These are phyloP conservation scores for Evernia prunastri DNA, from an alignment of 495 filamentous ascomycete species.

Conservation along the genomic window DNA sequence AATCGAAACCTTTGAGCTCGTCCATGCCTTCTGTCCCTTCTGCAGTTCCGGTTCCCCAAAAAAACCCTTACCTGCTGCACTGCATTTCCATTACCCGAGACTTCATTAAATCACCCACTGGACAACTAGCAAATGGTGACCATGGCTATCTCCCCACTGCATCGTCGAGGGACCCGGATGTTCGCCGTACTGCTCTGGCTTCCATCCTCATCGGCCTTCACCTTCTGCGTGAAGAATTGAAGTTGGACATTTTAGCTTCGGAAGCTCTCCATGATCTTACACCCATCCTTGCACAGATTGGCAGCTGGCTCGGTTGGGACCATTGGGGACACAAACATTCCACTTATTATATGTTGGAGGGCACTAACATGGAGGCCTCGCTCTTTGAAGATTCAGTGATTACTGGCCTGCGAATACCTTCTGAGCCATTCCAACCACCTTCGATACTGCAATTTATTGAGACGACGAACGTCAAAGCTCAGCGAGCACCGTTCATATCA, in stretches of 20 bases:
- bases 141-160: conserved; percentile 60
- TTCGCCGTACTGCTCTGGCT: conserved; percentile 53
- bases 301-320: conserved; percentile 76
- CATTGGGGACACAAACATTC: conserved; percentile 54
- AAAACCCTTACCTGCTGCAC: conserved; percentile 36
- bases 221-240: conserved; percentile 79
- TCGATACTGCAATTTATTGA: conserved; percentile 66
- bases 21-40: conserved; percentile 3
- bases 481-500: conserved; percentile 48
- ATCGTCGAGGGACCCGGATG: conserved; percentile 42
- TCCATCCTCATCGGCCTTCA: conserved; percentile 74
- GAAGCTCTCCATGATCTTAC: conserved; percentile 55
- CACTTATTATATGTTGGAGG: conserved; percentile 64
- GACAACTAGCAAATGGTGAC: conserved; percentile 43
- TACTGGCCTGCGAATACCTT: conserved; percentile 37
- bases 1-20: conserved; percentile 4
- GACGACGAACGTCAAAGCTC: conserved; percentile 31
- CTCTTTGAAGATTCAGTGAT: conserved; percentile 53
- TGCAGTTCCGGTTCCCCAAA: conserved; percentile 19
- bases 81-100: conserved; percentile 43
- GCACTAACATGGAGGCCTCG: conserved; percentile 54
- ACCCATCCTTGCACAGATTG: conserved; percentile 70
- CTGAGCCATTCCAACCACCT: conserved; percentile 57
- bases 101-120: conserved; percentile 52
- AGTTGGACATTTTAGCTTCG: conserved; percentile 61